Evolutionary conservation across 495 filamentous ascomycete genomes (phyloP).

Genomic region (Neurospora sublineolata): DNA sequence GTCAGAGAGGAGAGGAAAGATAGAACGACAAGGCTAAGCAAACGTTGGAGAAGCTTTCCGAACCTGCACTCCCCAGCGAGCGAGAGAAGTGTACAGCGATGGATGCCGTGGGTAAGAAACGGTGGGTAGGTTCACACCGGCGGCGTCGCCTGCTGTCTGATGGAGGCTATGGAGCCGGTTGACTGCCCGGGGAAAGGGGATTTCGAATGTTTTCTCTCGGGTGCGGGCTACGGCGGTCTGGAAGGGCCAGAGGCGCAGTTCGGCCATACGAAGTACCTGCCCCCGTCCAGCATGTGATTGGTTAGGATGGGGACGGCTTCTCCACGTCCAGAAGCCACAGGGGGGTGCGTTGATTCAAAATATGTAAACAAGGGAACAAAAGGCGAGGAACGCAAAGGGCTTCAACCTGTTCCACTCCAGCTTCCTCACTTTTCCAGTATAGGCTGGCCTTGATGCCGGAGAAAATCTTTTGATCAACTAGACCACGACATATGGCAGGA

Average conservation of each 20-base stretch:
- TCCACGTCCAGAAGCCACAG: conserved; percentile 11
- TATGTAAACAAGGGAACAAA: conserved; percentile 15
- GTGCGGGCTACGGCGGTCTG: conserved; percentile 14
- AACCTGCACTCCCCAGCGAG: conserved; percentile 5
- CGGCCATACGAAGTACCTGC: conserved; percentile 2
- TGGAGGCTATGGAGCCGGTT: conserved; percentile 3
- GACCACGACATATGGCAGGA: neutral
- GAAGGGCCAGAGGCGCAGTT: neutral
- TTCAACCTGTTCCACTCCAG: neutral
- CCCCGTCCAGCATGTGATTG: conserved; percentile 19
- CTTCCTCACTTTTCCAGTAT: neutral
- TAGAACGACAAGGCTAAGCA: conserved; percentile 5
- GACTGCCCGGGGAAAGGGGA: conserved; percentile 15
- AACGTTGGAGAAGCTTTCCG: neutral
- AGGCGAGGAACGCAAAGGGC: conserved; percentile 15
- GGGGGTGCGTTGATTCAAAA: conserved; percentile 17
- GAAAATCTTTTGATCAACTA: neutral
- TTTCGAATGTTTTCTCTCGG: conserved; percentile 15
- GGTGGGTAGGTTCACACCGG: conserved; percentile 6
- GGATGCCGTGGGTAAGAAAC: conserved; percentile 2
- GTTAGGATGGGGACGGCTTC: conserved; percentile 3
- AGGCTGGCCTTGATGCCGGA: neutral
- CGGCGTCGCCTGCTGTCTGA: conserved; percentile 5
- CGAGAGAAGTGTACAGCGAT: neutral
- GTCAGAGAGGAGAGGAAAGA: conserved; percentile 6